Evolutionary conservation across 208 protist species (phyloP), one percentile per base, ranked within the genome.

Genomic region (Acanthamoeba quina): DNA sequence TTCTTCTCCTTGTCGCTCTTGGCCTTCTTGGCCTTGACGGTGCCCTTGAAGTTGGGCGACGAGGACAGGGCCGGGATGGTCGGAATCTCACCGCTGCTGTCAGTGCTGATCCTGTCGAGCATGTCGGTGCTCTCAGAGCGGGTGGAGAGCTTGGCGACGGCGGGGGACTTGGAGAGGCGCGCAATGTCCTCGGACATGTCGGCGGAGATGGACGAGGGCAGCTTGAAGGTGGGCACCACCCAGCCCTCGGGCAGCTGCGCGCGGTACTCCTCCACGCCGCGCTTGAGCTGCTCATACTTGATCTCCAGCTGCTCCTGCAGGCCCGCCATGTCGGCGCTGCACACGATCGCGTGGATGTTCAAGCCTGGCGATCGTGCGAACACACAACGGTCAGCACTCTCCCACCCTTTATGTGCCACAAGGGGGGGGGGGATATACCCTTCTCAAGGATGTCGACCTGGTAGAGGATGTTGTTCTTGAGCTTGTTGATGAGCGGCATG

Each of bases 301-400:
- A 93, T 95, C 52, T 95, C 91, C 29, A 96, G 49, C 90, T 95
- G 72, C 82, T 94, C 80, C 94, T 96, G 95, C 34, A 96, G 49
- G 52, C 94, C 95, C 49, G 56, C 58, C 94, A 96, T 96, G 58
- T 94, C 94, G 31, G 29, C 54, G 21, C 94, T 95, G 88, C 95
- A 96, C 21, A 96, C 68, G 26, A 80, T 76, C 13, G 62, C 60
- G n/a, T 96, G 95, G 90, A 96, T 94, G 9, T 66, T 56, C 54
- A 96, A 37, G 70, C 85, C 80, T 95, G 66, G 10, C 2, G 1
- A 19, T 47, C 70, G 44, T 47, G 44, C 41, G 41, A 44, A 9
- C 44, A 47, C 3, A 47, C 44, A 47, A 47, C 44, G 44, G 11
- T 47, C 44, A 47, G 44, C 44, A 34, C 66, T 41, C 66, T 76